Evolutionary conservation across 2,329 filamentous ascomycete species (phyloP), one percentile per base, ranked within the genome.

Genomic region (Botrytis fabae): DNA sequence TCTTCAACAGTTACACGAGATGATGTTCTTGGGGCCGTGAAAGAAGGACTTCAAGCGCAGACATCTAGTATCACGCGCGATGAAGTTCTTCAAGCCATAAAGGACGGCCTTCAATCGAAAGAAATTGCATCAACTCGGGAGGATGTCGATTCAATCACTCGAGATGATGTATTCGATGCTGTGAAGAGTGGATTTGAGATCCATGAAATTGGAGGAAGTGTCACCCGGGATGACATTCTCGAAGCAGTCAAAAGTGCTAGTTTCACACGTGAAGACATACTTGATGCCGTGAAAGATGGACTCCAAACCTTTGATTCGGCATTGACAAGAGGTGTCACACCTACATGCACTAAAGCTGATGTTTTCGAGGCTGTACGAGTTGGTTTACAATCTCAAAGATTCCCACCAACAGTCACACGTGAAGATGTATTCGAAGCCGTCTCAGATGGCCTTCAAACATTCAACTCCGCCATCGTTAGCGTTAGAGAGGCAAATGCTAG

Each of bases 321-420:
- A 51, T 77, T 59, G 72, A 80, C 70, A 16, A 75, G 71, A 66
- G 72, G 68, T 28, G 74, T 70, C 14, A 73, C 93, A 44, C 84
- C 83, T 10, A 83, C 85, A 32, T 83, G 93, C 64, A 91, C 90
- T 77, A 89, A 93, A 77, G 93, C 97, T 64, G 93, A 97, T 74
- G 93, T 98, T 48, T 88, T 98, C 2, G 88, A 92, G 44, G 94
- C 95, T 6, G 92, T 98, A n/a, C 91, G 91, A 77, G 86, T 89
- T 77, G 88, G 87, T 7, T 83, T 92, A 70, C 91, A 95, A 81
- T 89, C 86, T 42, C 84, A 87, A 94, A 80, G 96, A 95, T 80
- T 87, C 88, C 2, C 91, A 93, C 2, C 93, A 94, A 0, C 86
- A 20, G 80, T 91, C 48, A 89, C 87, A 0, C 85, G 86, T 54